Conservation (phyloP, 2,329 filamentous ascomycete genomes). For the Pseudogymnoascus sp. region DNA sequence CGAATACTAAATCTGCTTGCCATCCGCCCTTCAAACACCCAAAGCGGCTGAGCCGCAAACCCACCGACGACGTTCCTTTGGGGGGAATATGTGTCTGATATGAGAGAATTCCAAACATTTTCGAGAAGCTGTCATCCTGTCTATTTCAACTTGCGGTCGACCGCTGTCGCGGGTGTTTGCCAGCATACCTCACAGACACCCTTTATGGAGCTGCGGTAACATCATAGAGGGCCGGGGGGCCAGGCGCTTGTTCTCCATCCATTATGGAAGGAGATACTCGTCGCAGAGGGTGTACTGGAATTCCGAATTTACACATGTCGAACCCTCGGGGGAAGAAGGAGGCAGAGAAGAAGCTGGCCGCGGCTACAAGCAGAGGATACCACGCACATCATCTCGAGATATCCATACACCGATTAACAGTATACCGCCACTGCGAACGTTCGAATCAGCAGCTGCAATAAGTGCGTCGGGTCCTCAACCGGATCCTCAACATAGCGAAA, state of each 20-base stretch:
- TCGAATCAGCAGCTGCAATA: not conserved
- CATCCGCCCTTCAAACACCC: not conserved
- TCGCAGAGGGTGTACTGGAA: constrained; percentile 1
- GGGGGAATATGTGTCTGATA: constrained; percentile 29
- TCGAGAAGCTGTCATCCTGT: constrained; percentile 35
- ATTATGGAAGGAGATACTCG: constrained; percentile 19
- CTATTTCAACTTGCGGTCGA: constrained; percentile 32
- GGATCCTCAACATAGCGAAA: not conserved
- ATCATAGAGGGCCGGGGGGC: constrained; percentile 35
- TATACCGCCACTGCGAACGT: not conserved
- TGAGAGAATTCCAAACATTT: constrained; percentile 25
- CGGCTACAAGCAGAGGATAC: not conserved
- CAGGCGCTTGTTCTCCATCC: constrained; percentile 21
- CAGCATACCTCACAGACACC: constrained; percentile 34
- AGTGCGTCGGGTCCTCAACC: not conserved
- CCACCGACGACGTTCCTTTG: constrained; percentile 10
- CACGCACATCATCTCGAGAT: not conserved
- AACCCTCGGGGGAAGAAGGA: constrained; percentile 3
- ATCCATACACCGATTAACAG: not conserved
- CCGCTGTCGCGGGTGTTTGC: constrained; percentile 36
- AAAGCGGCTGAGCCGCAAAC: constrained; percentile 14
- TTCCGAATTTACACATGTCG: constrained; percentile 4
- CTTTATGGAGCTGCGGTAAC: constrained; percentile 35
- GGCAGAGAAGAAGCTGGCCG: not conserved
- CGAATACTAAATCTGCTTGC: constrained; percentile 8